Conservation (phyloP, 805 yeast species). For the Lipomyces yamadae region DNA sequence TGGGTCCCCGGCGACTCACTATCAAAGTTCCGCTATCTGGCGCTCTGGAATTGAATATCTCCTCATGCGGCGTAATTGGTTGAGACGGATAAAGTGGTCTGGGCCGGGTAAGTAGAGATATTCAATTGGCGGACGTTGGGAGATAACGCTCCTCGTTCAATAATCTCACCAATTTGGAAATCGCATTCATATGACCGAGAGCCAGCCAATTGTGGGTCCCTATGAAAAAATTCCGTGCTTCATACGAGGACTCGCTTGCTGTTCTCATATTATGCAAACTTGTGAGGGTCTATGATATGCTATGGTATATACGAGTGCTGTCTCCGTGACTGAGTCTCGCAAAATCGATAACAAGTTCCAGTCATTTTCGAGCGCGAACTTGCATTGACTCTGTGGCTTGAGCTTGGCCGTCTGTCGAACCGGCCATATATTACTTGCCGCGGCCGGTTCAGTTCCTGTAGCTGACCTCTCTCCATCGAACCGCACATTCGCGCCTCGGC, state of each 20-base stretch:
- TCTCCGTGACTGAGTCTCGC: neutral
- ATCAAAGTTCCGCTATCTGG: neutral
- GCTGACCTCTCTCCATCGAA: neutral
- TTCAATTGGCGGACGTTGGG: neutral
- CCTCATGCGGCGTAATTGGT: neutral
- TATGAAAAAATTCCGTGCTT: no score
- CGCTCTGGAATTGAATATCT: conserved; percentile 12
- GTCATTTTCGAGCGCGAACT: neutral
- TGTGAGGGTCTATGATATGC: neutral
- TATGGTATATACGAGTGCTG: neutral
- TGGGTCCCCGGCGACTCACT: neutral
- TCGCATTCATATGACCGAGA: neutral
- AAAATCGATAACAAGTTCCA: neutral
- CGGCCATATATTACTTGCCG: neutral
- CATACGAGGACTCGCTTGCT: neutral
- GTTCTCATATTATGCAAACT: neutral
- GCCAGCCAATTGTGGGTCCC: no score
- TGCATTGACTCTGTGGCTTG: conserved; percentile 4
- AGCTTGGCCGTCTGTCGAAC: neutral
- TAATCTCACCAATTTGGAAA: neutral
- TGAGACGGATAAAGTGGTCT: neutral
- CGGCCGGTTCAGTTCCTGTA: neutral
- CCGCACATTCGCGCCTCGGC: neutral
- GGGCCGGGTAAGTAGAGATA: neutral
- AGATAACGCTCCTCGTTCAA: neutral